Base-by-base conservation (phyloP, 1,284 basidiomycete genomes). In the Ganoderma sinense region DNA sequence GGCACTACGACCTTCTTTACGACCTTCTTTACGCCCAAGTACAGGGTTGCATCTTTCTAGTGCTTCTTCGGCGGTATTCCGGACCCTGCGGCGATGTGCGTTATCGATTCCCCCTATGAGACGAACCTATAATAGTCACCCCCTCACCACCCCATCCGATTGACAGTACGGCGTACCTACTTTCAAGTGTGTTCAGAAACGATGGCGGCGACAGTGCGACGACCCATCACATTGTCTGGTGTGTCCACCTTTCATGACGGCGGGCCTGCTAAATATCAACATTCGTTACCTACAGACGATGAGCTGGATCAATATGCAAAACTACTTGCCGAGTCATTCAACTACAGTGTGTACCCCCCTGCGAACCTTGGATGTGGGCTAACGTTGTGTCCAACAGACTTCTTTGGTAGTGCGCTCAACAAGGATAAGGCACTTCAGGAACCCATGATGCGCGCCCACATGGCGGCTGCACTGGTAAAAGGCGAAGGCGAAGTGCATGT, bases 311-410 rank as follows among this genome's bases (percentile, higher is more conserved):
- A 55, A 31, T 55, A 55, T 31, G 53, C 29, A 16, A 31, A 67
- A 39, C 11, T 73, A n/a, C 71, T 74, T 23, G 69, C 69, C 0
- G 69, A 72, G 26, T 63, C 73, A 39, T 74, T 74, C 56, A 29
- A 65, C 6, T 69, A 72, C 62, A 53, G 73, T 74, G 8, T 20
- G 73, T 61, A 8, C 11, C 48, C 23, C 5, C 45, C n/a, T 51
- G 48, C 23, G n/a, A 51, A 51, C 10, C 5, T n/a, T 13, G 48
- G 48, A 13, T 51, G 48, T 23, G 1, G n/a, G n/a, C 20, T 23
- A 23, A 51, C 10, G 48, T 26, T 43, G 16, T 16, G 16, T 43
- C 23, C 6, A 11, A n/a, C 29, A 64, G 73, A 59, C 16, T 71
- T 64, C 67, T 75, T 75, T 16, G 66, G 62, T 1, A 45, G 51